These are phyloP conservation scores for Seminavis robusta DNA, from an alignment of 108 stramenopile genomes.

Conservation along the genomic window DNA sequence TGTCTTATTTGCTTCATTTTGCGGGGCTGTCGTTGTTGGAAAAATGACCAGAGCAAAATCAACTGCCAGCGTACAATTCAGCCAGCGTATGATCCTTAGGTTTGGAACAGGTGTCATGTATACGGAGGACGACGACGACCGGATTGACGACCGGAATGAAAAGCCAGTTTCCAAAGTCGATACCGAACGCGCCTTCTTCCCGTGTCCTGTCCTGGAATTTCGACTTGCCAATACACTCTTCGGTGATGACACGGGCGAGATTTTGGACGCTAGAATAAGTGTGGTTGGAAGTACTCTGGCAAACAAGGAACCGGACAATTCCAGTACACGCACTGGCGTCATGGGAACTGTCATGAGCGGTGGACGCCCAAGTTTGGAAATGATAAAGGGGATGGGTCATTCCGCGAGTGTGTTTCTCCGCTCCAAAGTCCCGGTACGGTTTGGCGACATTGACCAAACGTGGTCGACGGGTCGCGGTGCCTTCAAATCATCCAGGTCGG, in stretches of 20 bases:
- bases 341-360: too few species aligned
- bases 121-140: conserved; percentile 5
- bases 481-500: too few species aligned
- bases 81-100: conserved; percentile 48
- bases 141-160: too few species aligned
- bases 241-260: conserved; percentile 37
- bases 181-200: too few species aligned
- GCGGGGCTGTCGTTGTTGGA: conserved; percentile 71
- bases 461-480: too few species aligned
- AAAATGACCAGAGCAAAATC: conserved; percentile 62
- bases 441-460: not conserved
- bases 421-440: not conserved
- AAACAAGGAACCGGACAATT: conserved; percentile 1
- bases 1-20: conserved; percentile 59
- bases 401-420: not conserved
- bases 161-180: too few species aligned
- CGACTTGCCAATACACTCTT: conserved; percentile 56
- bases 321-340: too few species aligned
- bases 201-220: conserved; percentile 73
- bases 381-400: not conserved
- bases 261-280: conserved; percentile 56
- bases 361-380: conserved; percentile 1
- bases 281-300: conserved; percentile 29
- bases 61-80: conserved; percentile 55
- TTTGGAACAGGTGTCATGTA: conserved; percentile 48